Percentiles rank a stretch among this genome's conserved stretches.
Evolutionary conservation across 2,329 filamentous ascomycete species (phyloP).

Genomic region (Cercospora citrullina): DNA sequence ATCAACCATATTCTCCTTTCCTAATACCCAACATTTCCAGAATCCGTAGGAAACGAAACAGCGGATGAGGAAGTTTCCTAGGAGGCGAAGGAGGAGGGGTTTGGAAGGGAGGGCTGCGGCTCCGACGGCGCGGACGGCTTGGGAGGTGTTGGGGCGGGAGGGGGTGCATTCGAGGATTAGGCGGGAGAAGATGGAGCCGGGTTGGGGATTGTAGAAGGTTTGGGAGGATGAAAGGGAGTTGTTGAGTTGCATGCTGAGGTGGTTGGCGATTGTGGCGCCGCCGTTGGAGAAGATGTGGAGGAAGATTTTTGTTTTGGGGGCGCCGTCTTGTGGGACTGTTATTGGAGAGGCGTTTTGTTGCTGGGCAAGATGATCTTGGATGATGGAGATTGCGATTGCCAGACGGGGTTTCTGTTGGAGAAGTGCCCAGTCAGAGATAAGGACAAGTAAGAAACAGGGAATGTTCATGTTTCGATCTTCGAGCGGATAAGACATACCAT

Average conservation of each 20-base stretch:
- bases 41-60: conserved; percentile 10
- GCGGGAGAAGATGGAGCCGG: conserved; percentile 22
- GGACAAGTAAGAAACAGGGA: too few relatives aligned
- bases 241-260: conserved; percentile 23
- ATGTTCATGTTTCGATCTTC: too few relatives aligned
- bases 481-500: not conserved
- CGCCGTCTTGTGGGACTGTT: not conserved
- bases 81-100: conserved; percentile 13
- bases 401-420: not conserved
- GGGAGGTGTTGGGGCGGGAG: conserved; percentile 21
- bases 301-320: not conserved
- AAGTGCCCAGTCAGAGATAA: not conserved
- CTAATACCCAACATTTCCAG: not conserved
- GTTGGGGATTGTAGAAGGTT: not conserved
- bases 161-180: conserved; percentile 37
- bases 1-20: conserved; percentile 14
- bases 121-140: conserved; percentile 22
- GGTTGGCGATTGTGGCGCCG: conserved; percentile 32
- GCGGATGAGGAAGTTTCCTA: conserved; percentile 19
- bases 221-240: not conserved
- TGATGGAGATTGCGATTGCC: not conserved
- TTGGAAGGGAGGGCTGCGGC: conserved; percentile 22
- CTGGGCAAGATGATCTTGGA: not conserved
- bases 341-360: not conserved
- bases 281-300: conserved; percentile 38